Conservation (phyloP, 352 stramenopile species). For the Globisporangium cylindrosporum region DNA sequence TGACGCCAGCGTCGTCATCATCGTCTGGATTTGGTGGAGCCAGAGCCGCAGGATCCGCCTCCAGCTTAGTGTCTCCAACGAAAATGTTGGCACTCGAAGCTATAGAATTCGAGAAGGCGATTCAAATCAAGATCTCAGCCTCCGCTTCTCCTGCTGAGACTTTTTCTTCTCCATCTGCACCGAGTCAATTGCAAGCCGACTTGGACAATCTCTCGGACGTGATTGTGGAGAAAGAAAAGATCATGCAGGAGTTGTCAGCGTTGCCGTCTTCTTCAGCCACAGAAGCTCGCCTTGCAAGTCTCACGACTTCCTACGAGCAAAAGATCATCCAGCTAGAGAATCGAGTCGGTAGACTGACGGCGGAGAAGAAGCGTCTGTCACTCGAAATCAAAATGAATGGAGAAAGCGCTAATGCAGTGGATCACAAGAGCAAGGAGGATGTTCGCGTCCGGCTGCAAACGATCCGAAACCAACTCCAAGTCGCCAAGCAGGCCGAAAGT, state of each 20-base stretch:
- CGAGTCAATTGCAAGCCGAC: slow-evolving; percentile 18
- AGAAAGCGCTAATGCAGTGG: background rate
- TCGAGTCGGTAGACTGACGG: slow-evolving; percentile 22
- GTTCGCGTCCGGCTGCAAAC: slow-evolving; percentile 27
- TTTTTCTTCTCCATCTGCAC: background rate
- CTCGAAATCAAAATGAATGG: slow-evolving; percentile 17
- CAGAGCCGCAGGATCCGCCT: background rate
- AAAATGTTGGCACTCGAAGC: slow-evolving; percentile 30
- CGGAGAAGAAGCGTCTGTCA: slow-evolving; percentile 31
- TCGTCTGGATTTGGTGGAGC: slow-evolving; percentile 3
- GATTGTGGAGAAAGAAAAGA: slow-evolving; percentile 54
- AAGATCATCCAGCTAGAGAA: slow-evolving; percentile 39
- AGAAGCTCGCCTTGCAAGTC: slow-evolving; percentile 27
- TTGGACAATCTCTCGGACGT: slow-evolving; percentile 37
- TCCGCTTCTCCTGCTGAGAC: no score
- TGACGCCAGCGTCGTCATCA: background rate
- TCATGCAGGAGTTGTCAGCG: slow-evolving; percentile 24
- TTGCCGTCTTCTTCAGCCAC: slow-evolving; percentile 8
- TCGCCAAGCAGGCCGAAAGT: slow-evolving; percentile 32
- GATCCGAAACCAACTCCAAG: slow-evolving; percentile 29
- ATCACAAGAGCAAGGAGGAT: background rate
- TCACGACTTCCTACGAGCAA: slow-evolving; percentile 37
- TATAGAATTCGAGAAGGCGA: slow-evolving; percentile 32
- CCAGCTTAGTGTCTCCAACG: slow-evolving; percentile 10
- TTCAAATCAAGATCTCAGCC: slow-evolving; percentile 14